Conservation (phyloP, 1,284 basidiomycete genomes). For the Ceratobasidium sp. region DNA sequence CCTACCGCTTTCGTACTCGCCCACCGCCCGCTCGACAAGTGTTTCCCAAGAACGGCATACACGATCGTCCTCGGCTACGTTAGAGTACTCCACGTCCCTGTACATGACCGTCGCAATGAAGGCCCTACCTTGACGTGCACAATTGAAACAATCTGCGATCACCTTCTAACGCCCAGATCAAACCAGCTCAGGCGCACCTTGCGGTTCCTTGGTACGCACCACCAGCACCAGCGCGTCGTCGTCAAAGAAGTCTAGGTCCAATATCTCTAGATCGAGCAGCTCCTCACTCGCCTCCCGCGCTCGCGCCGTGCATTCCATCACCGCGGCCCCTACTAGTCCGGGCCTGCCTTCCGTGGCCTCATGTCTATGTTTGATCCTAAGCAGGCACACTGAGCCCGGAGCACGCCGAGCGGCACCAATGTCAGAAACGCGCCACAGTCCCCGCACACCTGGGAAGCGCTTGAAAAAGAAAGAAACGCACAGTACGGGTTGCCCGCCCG, state of each 20-base stretch:
- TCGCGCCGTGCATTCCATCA: constrained; percentile 62
- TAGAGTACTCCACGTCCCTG: constrained; percentile 49
- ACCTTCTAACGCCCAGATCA: constrained; percentile 5
- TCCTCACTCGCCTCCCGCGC: constrained; percentile 44
- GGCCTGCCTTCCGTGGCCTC: constrained; percentile 51
- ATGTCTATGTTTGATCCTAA: constrained; percentile 61
- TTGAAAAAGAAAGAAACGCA: constrained; percentile 24
- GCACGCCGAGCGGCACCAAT: constrained; percentile 50
- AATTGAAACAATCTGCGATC: constrained; percentile 40
- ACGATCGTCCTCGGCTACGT: constrained; percentile 54
- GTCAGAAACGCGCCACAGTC: constrained; percentile 45
- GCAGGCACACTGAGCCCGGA: constrained; percentile 63
- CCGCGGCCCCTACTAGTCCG: constrained; percentile 57
- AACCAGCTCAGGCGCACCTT: constrained; percentile 54
- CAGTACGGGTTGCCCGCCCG: constrained; percentile 22
- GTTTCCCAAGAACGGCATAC: constrained; percentile 56
- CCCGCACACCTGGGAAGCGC: constrained; percentile 10
- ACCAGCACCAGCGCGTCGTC: constrained; percentile 72
- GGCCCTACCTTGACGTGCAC: constrained; percentile 36
- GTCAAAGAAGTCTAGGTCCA: constrained; percentile 80
- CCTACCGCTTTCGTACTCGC: constrained; percentile 43
- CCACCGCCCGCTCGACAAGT: constrained; percentile 39
- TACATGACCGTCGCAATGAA: constrained; percentile 35
- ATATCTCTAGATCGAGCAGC: constrained; percentile 58
- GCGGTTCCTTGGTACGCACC: constrained; percentile 60